These are phyloP conservation scores for Ogataea sp. DNA, from an alignment of 805 yeast genomes.

Conservation along the genomic window DNA sequence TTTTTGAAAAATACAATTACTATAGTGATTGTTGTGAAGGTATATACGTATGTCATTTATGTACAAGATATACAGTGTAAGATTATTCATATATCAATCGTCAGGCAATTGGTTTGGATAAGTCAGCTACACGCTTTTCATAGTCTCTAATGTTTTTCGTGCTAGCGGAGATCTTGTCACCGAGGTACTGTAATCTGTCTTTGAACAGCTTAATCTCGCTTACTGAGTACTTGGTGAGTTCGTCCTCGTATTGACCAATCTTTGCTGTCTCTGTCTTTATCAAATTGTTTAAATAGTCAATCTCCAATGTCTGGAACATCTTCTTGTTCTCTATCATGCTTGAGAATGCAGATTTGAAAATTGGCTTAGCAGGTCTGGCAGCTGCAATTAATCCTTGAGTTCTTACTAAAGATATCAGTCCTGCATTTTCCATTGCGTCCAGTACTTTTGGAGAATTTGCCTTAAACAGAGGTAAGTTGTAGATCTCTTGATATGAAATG, in stretches of 20 bases:
- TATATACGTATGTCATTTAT: too few relatives aligned
- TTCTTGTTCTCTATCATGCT: constrained; percentile 51
- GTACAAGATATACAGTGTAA: not conserved
- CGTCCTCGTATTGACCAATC: constrained; percentile 62
- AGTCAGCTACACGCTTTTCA: constrained; percentile 25
- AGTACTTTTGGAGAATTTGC: constrained; percentile 48
- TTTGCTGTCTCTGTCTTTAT: constrained; percentile 53
- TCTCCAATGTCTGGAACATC: constrained; percentile 54
- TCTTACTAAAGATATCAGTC: constrained; percentile 61
- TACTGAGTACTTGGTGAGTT: constrained; percentile 51
- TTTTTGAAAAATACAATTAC: not conserved
- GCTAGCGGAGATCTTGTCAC: constrained; percentile 56
- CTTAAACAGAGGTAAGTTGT: constrained; percentile 52
- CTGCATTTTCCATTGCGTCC: constrained; percentile 69
- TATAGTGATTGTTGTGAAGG: too few relatives aligned
- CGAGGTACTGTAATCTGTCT: constrained; percentile 57
- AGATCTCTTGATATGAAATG: constrained; percentile 43
- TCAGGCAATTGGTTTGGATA: not conserved
- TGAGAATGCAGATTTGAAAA: constrained; percentile 72
- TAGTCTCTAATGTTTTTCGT: constrained; percentile 41
- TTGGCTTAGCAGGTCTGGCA: constrained; percentile 76
- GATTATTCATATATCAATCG: not conserved
- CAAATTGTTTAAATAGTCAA: constrained; percentile 45
- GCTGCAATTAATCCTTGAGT: constrained; percentile 67
- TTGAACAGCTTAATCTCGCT: constrained; percentile 46